Conservation (phyloP, 2,329 filamentous ascomycete species). For the Aspergillus carbonarius region DNA sequence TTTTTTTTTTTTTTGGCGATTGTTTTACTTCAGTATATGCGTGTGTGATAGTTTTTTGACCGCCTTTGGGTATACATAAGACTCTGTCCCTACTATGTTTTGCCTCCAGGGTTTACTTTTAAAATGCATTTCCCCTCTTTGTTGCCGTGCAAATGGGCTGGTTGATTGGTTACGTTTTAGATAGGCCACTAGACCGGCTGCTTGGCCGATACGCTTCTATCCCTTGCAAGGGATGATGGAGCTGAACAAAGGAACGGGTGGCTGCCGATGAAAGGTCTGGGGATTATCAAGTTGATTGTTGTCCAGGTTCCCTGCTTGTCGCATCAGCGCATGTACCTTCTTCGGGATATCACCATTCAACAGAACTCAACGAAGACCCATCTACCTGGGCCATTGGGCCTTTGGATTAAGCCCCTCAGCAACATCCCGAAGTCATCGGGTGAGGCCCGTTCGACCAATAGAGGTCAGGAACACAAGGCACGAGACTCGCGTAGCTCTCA, state of each 20-base stretch:
- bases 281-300: not conserved
- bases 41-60: not conserved
- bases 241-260: not conserved
- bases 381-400: not conserved
- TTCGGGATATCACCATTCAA: not conserved
- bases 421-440: slow-evolving; percentile 8
- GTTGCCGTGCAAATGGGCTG: not conserved
- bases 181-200: not conserved
- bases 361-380: not conserved
- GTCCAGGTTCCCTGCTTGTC: not conserved
- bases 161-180: not conserved
- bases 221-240: not conserved
- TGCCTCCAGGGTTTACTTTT: not conserved
- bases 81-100: not conserved
- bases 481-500: slow-evolving; percentile 2
- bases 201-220: not conserved
- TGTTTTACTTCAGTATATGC: not conserved
- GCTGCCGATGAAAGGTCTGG: not conserved
- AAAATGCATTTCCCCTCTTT: slow-evolving; percentile 2
- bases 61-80: not conserved
- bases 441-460: slow-evolving; percentile 1
- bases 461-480: slow-evolving; percentile 2
- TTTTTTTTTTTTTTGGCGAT: not conserved
- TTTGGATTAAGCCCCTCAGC: not conserved
- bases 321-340: not conserved